These are phyloP conservation scores for Aspergillus spinulosporus DNA, from an alignment of 2,329 filamentous ascomycete genomes.

Conservation along the genomic window DNA sequence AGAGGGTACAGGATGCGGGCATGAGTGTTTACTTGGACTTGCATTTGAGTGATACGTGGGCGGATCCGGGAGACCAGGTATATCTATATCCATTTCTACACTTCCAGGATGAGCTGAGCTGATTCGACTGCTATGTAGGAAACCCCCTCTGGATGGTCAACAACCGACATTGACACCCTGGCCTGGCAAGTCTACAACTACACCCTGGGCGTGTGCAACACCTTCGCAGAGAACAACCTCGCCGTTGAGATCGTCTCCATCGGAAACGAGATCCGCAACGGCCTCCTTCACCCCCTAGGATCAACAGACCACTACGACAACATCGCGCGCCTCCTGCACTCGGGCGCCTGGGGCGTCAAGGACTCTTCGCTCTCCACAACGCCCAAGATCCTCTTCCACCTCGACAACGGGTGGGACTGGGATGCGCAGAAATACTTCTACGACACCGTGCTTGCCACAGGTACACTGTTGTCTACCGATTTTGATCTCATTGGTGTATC, in stretches of 20 bases:
- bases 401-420: conserved; percentile 76
- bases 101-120: background rate
- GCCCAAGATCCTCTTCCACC: conserved; percentile 71
- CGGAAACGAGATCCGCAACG: conserved; percentile 70
- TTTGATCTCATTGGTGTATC: conserved; percentile 72
- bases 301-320: conserved; percentile 57
- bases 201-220: conserved; percentile 62
- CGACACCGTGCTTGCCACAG: conserved; percentile 55
- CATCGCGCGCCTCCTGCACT: conserved; percentile 64
- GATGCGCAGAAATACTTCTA: conserved; percentile 67
- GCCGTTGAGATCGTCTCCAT: conserved; percentile 65
- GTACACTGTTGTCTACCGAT: conserved; percentile 54
- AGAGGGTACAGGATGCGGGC: conserved; percentile 63
- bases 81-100: background rate
- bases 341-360: conserved; percentile 64
- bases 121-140: conserved; percentile 28
- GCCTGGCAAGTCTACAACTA: conserved; percentile 68
- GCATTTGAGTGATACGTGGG: conserved; percentile 70
- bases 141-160: conserved; percentile 64
- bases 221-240: conserved; percentile 58
- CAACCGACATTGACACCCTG: conserved; percentile 58
- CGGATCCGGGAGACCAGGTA: conserved; percentile 64
- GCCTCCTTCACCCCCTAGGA: conserved; percentile 67
- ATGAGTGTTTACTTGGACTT: conserved; percentile 63
- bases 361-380: conserved; percentile 58